Evolutionary conservation across 2,329 filamentous ascomycete species (phyloP), one percentile per base, ranked within the genome.

Genomic region (Alternaria triticina): DNA sequence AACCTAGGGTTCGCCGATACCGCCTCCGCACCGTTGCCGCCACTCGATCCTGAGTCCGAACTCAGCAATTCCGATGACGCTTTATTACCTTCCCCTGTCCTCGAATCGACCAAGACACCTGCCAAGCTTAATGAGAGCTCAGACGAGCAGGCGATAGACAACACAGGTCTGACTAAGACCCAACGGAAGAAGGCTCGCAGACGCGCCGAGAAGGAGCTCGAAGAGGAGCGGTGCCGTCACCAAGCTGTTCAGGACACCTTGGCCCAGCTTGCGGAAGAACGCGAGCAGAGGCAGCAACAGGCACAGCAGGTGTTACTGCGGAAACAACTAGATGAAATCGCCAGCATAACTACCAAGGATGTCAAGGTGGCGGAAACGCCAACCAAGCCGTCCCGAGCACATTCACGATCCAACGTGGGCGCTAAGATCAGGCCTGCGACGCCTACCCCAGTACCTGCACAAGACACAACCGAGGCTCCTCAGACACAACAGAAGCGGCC

Each of bases 21-120:
- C 6, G 60, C 58, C 9, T 71, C 68, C 11, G 49, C 65, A 15
- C 65, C 69, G n/a, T 22, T 73, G 43, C 69, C 67, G 49, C 69
- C 74, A 28, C 61, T 71, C 20, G 70, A 74, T 15, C 60, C 69
- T 4, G 65, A 75, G 8, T 73, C 70, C 12, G 76, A 74, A 59
- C 78, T 71, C 1, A 83, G 83, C 59, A 79, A 78, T 28, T 83
- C 81, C 10, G 82, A 84, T 61, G 82, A 83, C n/a, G 80, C 79
- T 36, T 70, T 77, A 8, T 30, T 69, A 44, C 70, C 71, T 1
- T 70, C 70, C 8, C 70, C 70, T 8, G 23, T 59, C 11, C 43
- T 67, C 22, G 43, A 45, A 27, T 30, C 57, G 11, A 44, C 43
- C 20, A 54, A 51, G 30, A 25, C 62, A 13, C 25, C 40, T 12